Evolutionary conservation across 2,329 filamentous ascomycete genomes (phyloP).

Genomic region (Ophiocordyceps robertsii): DNA sequence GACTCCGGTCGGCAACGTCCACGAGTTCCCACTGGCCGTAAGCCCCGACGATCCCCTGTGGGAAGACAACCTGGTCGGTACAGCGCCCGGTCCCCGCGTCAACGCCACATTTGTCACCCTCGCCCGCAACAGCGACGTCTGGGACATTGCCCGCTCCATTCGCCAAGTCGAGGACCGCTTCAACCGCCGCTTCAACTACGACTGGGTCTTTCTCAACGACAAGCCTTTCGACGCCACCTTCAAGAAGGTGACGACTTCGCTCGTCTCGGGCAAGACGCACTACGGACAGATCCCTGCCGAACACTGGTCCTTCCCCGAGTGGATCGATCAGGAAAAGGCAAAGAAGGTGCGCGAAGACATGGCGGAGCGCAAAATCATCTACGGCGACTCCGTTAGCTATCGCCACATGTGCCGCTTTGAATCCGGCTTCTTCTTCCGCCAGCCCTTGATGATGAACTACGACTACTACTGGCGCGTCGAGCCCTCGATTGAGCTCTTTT

Average conservation of each 20-base stretch:
- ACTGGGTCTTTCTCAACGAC: constrained; percentile 99
- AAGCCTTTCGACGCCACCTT: constrained; percentile 86
- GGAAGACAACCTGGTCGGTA: constrained; percentile 34
- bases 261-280: constrained; percentile 85
- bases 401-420: constrained; percentile 99
- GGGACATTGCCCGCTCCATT: constrained; percentile 94
- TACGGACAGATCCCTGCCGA: constrained; percentile 83
- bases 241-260: constrained; percentile 76
- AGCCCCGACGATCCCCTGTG: constrained; percentile 38
- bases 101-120: constrained; percentile 97
- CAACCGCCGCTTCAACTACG: constrained; percentile 92
- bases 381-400: constrained; percentile 93
- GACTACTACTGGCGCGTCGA: constrained; percentile 99
- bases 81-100: constrained; percentile 59
- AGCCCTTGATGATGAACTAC: constrained; percentile 85
- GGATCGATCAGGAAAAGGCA: constrained; percentile 92
- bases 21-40: constrained; percentile 35
- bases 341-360: constrained; percentile 86
- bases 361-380: constrained; percentile 90
- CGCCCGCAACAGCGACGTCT: constrained; percentile 83
- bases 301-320: constrained; percentile 94
- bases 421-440: constrained; percentile 98
- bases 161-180: constrained; percentile 96
- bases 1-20: constrained; percentile 10
- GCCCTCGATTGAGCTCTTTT: constrained; percentile 91